Evolutionary conservation across 2,329 filamentous ascomycete genomes (phyloP).

Genomic region (Chrysoporthe austroafricana): DNA sequence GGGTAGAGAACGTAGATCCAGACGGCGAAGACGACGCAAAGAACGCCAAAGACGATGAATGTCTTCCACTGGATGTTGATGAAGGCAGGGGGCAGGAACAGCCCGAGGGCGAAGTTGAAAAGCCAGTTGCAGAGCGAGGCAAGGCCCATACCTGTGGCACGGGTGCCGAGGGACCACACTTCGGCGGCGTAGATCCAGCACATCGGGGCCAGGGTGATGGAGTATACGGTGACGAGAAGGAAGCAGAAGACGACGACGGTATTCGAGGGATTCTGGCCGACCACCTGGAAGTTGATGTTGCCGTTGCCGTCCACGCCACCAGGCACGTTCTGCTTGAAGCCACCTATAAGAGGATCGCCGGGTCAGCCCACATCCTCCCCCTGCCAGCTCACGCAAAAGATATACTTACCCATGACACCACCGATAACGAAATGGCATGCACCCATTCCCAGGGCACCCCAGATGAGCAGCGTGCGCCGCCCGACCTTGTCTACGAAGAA

Average conservation of each 20-base stretch:
- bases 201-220: conserved; percentile 65
- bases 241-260: conserved; percentile 61
- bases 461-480: conserved; percentile 65
- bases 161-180: conserved; percentile 64
- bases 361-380: too few relatives aligned
- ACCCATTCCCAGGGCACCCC: conserved; percentile 70
- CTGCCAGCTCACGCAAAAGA: neutral
- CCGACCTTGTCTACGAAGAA: conserved; percentile 62
- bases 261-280: neutral
- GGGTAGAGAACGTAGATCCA: conserved; percentile 44
- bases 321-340: neutral
- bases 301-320: conserved; percentile 15
- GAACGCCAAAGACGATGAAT: conserved; percentile 44
- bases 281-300: conserved; percentile 11
- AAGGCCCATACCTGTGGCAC: conserved; percentile 52
- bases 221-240: conserved; percentile 66
- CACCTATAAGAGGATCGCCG: too few relatives aligned
- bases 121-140: conserved; percentile 38
- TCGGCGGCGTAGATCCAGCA: conserved; percentile 70
- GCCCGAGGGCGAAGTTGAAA: conserved; percentile 64
- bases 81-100: conserved; percentile 55
- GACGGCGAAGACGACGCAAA: conserved; percentile 39
- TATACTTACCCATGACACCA: conserved; percentile 12
- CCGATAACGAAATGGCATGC: conserved; percentile 60
- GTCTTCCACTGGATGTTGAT: conserved; percentile 60